Conservation (phyloP, 176 grass and related monocot genomes). For the Paspalum notatum region DNA sequence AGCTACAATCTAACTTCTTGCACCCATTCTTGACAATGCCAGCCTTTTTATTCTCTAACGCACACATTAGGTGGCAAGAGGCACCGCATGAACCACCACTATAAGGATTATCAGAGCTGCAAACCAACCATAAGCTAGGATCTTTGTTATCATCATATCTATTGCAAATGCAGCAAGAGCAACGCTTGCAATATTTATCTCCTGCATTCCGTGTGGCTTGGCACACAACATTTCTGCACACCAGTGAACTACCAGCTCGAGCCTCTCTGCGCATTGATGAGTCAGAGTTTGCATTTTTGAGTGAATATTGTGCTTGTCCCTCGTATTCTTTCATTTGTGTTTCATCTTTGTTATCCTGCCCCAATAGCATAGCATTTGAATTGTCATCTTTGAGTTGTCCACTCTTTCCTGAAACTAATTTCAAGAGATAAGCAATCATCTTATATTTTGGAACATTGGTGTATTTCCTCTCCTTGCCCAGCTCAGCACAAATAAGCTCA, state of each 20-base stretch:
- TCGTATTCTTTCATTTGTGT: constrained; percentile 43
- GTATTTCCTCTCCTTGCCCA: constrained; percentile 97
- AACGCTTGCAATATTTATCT: constrained; percentile 82
- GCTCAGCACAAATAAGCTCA: constrained; percentile 77
- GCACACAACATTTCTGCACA: constrained; percentile 88
- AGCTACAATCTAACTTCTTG: constrained; percentile 72
- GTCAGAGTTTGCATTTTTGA: constrained; percentile 36
- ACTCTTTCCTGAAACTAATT: constrained; percentile 62
- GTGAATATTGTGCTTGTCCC: constrained; percentile 29
- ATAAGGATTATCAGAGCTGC: constrained; percentile 82
- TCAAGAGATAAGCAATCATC: constrained; percentile 92
- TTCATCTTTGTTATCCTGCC: constrained; percentile 43
- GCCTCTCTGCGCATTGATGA: constrained; percentile 38
- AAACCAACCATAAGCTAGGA: constrained; percentile 91
- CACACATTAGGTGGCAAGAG: constrained; percentile 90
- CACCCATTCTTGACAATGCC: constrained; percentile 62
- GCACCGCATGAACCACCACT: constrained; percentile 62
- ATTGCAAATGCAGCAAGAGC: constrained; percentile 89
- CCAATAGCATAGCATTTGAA: constrained; percentile 37
- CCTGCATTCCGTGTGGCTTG: constrained; percentile 57
- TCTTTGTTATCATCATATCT: constrained; percentile 97
- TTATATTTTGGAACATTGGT: constrained; percentile 80
- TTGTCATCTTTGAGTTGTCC: constrained; percentile 37
- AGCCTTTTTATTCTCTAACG: constrained; percentile 77
- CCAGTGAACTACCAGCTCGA: constrained; percentile 37